Evolutionary conservation across 2,329 filamentous ascomycete genomes (phyloP).

Genomic region (Colletotrichum australisinense): DNA sequence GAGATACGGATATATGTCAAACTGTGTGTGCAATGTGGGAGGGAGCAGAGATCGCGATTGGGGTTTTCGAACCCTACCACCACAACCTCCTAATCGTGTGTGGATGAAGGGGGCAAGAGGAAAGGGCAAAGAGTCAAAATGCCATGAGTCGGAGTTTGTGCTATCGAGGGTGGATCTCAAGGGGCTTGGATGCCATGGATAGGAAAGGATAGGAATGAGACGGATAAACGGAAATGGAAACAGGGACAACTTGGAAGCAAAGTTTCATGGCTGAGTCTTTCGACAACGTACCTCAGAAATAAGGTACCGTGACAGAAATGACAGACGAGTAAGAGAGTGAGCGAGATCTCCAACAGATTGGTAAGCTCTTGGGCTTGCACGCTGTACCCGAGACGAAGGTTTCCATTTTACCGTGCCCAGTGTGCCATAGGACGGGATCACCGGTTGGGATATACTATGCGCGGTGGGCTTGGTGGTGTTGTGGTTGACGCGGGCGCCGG

Average conservation of each 20-base stretch:
- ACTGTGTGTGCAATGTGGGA: slow-evolving; percentile 9
- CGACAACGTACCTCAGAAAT: not conserved
- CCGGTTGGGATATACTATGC: not conserved
- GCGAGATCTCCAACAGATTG: slow-evolving; percentile 1
- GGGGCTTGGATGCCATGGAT: not conserved
- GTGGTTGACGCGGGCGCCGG: not conserved
- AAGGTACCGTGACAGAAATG: not conserved
- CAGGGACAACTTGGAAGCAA: slow-evolving; percentile 4
- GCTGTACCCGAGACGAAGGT: not conserved
- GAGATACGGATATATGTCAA: not conserved
- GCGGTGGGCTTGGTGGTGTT: not conserved
- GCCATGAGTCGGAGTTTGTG: slow-evolving; percentile 24
- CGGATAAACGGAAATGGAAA: slow-evolving; percentile 19
- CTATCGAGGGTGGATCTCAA: slow-evolving; percentile 27
- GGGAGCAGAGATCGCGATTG: slow-evolving; percentile 19
- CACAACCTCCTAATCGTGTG: not conserved
- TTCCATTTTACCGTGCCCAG: slow-evolving; percentile 1
- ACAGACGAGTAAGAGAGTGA: not conserved
- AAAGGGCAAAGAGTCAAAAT: not conserved
- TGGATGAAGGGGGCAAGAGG: not conserved
- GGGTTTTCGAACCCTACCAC: slow-evolving; percentile 27
- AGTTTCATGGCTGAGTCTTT: slow-evolving; percentile 4
- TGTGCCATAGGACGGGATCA: slow-evolving; percentile 2
- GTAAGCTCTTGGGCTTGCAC: slow-evolving; percentile 1
- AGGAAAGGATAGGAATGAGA: not conserved